Evolutionary conservation across 106 monocot species (phyloP), one percentile per base, ranked within the genome.

Genomic region (Dioscorea dumetorum): DNA sequence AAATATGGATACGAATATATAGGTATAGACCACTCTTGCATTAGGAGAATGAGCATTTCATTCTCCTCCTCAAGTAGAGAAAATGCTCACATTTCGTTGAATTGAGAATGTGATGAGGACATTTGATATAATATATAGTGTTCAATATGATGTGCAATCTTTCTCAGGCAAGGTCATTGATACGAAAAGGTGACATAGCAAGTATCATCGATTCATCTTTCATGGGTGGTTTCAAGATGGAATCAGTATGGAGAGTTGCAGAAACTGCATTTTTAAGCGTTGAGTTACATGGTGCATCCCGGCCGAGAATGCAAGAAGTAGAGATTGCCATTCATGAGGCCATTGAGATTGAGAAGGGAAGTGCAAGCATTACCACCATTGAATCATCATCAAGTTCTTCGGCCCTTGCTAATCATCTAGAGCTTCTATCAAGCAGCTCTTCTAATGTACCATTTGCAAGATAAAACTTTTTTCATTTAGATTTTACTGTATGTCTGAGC

Each of bases 221-320:
- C 10, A 31, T 24, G 3, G 72, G 72, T 13, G 58, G 66, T 15
- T 78, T 67, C 62, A 67, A 72, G 59, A 16, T 73, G 22, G 78
- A 78, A 56, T 78, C 78, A 49, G 50, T 78, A 14, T 78, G 78
- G 72, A 78, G 78, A 62, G 54, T 78, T 15, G 72, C 62, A 20
- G 78, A 78, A 62, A 63, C 56, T 49, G 78, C 72, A 20, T 52
- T 78, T 17, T 67, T 67, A 7, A 73, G 78, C 9, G 72, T 78
- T 20, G 61, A 78, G 61, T 52, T 61, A 4, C 72, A 67, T 12
- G 67, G 67, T 8, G 41, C 49, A 48, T 61, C 53, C 2, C 64
- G 78, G 54, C 78, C 78, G 12, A 78, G 67, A 34, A 78, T 78
- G 78, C 78, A 78, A 54, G 72, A 78, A 62, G 62, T 78, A 50